phyloP scores from a whole-genome alignment of 2,329 filamentous ascomycete genomes.

The Zymoseptoria ardabiliae region DNA sequence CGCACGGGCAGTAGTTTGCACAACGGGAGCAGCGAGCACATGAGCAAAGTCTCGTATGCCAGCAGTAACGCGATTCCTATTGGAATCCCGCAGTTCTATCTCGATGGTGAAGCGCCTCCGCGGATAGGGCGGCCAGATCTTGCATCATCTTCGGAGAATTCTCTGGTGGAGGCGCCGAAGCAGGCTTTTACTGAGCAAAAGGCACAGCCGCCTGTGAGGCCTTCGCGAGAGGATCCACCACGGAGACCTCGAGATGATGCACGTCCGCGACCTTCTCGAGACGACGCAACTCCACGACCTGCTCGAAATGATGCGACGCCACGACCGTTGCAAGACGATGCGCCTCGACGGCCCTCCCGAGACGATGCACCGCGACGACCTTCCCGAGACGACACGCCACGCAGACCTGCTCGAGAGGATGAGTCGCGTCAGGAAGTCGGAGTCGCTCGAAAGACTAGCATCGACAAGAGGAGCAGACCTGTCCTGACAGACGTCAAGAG shows the following conservation, averaged over 20 bases:
- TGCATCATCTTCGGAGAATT: slow-evolving; percentile 10
- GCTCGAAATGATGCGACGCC: neutral
- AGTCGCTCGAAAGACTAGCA: slow-evolving; percentile 42
- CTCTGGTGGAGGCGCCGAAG: neutral
- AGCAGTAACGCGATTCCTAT: slow-evolving; percentile 44
- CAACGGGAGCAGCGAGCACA: slow-evolving; percentile 16
- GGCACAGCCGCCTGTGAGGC: slow-evolving; percentile 7
- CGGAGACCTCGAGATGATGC: neutral
- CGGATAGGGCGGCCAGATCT: slow-evolving; percentile 5
- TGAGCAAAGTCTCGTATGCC: slow-evolving; percentile 36
- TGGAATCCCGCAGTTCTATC: slow-evolving; percentile 34
- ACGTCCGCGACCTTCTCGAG: neutral
- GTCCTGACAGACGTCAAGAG: slow-evolving; percentile 43
- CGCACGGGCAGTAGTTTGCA: slow-evolving; percentile 26
- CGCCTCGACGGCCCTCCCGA: neutral
- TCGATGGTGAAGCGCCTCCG: slow-evolving; percentile 22
- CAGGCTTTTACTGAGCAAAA: slow-evolving; percentile 8
- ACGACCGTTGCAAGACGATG: neutral
- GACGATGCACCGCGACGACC: neutral
- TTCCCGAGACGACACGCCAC: neutral
- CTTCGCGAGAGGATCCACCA: slow-evolving; percentile 3
- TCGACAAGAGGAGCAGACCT: slow-evolving; percentile 42
- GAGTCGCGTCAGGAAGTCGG: neutral
- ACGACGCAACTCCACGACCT: neutral
- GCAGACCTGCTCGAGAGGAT: neutral